These are phyloP conservation scores for Babesia gibsoni DNA, from an alignment of 169 alveolate species.

Conservation along the genomic window DNA sequence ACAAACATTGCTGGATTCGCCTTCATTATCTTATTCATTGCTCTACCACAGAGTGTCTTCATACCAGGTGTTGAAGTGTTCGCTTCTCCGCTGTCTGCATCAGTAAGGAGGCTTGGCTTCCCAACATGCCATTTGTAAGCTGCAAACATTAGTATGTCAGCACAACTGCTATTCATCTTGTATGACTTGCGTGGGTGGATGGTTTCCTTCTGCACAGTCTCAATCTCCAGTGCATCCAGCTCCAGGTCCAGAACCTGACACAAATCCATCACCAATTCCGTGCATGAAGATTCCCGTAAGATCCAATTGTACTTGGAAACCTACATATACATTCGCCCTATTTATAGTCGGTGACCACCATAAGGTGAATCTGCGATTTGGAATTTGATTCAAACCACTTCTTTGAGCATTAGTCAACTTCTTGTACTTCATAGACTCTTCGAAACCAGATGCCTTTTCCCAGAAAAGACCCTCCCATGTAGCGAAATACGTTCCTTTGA, in stretches of 20 bases:
- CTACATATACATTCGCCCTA: conserved; percentile 99
- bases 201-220: conserved; percentile 99
- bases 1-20: conserved; percentile 99
- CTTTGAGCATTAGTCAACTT: conserved; percentile 99
- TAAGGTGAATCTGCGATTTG: conserved; percentile 99
- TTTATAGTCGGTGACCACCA: conserved; percentile 99
- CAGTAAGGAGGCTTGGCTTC: conserved; percentile 96
- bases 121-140: conserved; percentile 97
- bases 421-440: conserved; percentile 99
- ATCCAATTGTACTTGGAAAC: conserved; percentile 99
- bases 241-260: conserved; percentile 99
- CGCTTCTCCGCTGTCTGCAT: conserved; percentile 85
- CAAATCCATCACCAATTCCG: conserved; percentile 99
- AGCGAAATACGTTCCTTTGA: conserved; percentile 99
- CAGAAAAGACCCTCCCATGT: conserved; percentile 99
- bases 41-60: conserved; percentile 92
- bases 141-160: conserved; percentile 97
- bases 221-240: conserved; percentile 96
- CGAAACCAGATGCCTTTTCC: conserved; percentile 99
- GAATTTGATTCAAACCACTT: conserved; percentile 98
- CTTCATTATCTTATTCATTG: conserved; percentile 98
- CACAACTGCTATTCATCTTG: conserved; percentile 99
- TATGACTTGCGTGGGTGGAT: conserved; percentile 99
- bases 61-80: conserved; percentile 91
- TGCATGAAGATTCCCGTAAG: conserved; percentile 99